These are phyloP conservation scores for Exophiala viscosa DNA, from an alignment of 2,329 filamentous ascomycete genomes.

Conservation along the genomic window DNA sequence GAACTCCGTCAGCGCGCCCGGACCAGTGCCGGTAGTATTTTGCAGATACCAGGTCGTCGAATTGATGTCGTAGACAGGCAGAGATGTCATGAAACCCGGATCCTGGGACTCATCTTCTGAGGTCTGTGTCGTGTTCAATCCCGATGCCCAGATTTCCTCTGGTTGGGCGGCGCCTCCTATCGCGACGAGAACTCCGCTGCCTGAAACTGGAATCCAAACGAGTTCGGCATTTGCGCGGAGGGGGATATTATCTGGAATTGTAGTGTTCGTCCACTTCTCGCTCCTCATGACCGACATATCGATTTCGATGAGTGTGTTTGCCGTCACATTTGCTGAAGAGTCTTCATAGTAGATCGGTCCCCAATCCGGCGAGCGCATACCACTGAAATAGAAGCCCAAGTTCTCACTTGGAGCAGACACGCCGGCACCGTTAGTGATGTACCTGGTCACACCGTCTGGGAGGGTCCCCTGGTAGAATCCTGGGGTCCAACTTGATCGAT, in stretches of 20 bases:
- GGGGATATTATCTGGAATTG: conserved; percentile 48
- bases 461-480: conserved; percentile 46
- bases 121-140: conserved; percentile 20
- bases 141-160: conserved; percentile 25
- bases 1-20: conserved; percentile 37
- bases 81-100: conserved; percentile 36
- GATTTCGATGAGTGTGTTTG: conserved; percentile 58
- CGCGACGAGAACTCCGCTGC: conserved; percentile 36
- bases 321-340: conserved; percentile 50
- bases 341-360: conserved; percentile 46
- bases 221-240: conserved; percentile 62
- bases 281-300: conserved; percentile 53
- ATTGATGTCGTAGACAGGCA: conserved; percentile 39
- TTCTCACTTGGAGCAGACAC: conserved; percentile 67
- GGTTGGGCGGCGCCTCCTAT: conserved; percentile 36
- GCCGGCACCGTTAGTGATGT: conserved; percentile 61
- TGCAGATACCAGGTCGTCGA: conserved; percentile 37
- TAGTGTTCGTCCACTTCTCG: conserved; percentile 56
- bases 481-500: conserved; percentile 41
- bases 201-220: conserved; percentile 55
- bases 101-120: conserved; percentile 16
- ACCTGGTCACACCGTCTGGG: conserved; percentile 52
- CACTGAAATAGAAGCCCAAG: conserved; percentile 68
- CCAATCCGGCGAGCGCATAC: conserved; percentile 51
- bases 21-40: conserved; percentile 37